These are phyloP conservation scores for Aspergillus ellipticus DNA, from an alignment of 495 filamentous ascomycete species.

Conservation along the genomic window DNA sequence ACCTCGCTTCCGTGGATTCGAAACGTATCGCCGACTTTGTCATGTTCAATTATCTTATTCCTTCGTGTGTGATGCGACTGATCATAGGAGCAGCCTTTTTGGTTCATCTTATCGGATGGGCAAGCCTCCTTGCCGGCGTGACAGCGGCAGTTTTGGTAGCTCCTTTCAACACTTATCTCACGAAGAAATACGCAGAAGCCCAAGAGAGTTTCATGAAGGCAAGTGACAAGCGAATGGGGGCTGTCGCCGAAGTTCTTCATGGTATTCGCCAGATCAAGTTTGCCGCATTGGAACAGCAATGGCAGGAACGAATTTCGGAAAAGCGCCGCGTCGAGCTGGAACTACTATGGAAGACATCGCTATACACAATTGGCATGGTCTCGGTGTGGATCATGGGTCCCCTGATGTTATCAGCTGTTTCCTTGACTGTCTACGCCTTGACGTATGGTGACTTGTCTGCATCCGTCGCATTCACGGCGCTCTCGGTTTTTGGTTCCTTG, in stretches of 20 bases:
- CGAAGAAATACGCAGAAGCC: constrained; percentile 60
- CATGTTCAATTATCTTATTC: constrained; percentile 62
- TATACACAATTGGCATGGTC: constrained; percentile 49
- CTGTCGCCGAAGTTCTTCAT: constrained; percentile 76
- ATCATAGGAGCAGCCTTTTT: constrained; percentile 64
- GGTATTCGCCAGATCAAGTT: constrained; percentile 90
- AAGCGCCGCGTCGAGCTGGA: constrained; percentile 63
- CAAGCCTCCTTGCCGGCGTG: constrained; percentile 64
- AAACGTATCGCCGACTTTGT: constrained; percentile 70
- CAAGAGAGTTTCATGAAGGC: constrained; percentile 76
- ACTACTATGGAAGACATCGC: constrained; percentile 63
- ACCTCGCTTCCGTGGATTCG: constrained; percentile 74
- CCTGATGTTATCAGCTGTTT: constrained; percentile 66
- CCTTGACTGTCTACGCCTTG: constrained; percentile 64
- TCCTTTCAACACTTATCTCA: constrained; percentile 66
- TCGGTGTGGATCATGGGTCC: constrained; percentile 74
- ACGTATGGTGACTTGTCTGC: constrained; percentile 60
- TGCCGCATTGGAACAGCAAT: constrained; percentile 73
- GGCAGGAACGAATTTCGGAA: constrained; percentile 69
- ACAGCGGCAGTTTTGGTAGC: constrained; percentile 57
- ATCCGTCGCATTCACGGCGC: constrained; percentile 76
- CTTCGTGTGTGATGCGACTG: constrained; percentile 52
- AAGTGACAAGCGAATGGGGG: constrained; percentile 71
- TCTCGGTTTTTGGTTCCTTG: constrained; percentile 68
- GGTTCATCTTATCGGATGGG: constrained; percentile 68